Base-by-base conservation (phyloP, 768 basidiomycete species). In the Heimioporus sp. region DNA sequence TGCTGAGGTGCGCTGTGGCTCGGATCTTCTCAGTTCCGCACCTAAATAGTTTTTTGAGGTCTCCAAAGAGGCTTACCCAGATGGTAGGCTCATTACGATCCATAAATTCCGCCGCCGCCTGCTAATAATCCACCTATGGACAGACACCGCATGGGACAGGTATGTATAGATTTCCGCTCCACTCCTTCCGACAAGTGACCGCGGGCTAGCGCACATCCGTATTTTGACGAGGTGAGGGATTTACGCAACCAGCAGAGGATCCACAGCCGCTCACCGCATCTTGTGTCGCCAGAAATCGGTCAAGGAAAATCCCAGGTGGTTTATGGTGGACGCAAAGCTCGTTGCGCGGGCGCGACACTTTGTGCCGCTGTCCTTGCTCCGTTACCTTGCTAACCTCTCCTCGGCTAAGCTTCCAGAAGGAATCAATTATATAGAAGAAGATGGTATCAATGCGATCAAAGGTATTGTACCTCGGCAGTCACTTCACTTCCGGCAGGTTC, bases 71-170 rank as follows among this genome's bases (percentile, higher is more conserved):
- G 90, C 92, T 7, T 95, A 96, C 69, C 90, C 93, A 17, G 94
- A 98, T 65, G 80, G 92, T 93, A 69, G 72, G 90, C 19, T 15
- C 47, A 30, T 37, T 12, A 12, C 28, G 11, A 19, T 48, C 51
- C 43, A 57, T 48, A 46, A 38, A 43, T 53, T 44, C 40, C 4
- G 13, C 35, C 13, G 20, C 31, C 43, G 36, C 34, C 31, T 2
- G 42, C 60, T 65, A 41, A 63, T 34, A 6, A 15, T 13, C 1
- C 35, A 11, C 36, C 24, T 12, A 34, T 43, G 34, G 49, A 43
- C 52, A 96, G 93, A 89, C 59, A 92, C 93, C 5, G 92, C 93
- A 32, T 96, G 91, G 90, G 91, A 95, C 63, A 64, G 80, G 91
- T 90, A 63, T 58, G 85, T 72, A 40, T 3, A 12, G 30, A 40